Conservation (phyloP, 148 eudicot genomes). For the Camellia japonica region DNA sequence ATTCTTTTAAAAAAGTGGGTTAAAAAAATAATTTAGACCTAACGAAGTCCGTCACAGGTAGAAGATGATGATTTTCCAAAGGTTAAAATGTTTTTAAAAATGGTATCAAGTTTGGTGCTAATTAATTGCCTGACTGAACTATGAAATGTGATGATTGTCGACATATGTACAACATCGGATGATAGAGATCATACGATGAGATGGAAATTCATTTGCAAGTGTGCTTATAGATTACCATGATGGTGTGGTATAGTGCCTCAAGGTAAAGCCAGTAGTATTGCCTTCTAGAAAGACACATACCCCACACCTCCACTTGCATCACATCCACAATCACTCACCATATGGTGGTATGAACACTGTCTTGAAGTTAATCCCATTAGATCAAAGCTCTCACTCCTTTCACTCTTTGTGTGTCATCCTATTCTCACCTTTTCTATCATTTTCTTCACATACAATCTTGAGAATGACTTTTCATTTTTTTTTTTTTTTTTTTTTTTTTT, state of each 20-base stretch:
- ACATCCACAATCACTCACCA: slow-evolving; percentile 12
- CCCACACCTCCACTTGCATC: slow-evolving; percentile 9
- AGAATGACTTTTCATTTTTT: not conserved
- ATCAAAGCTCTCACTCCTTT: slow-evolving; percentile 14
- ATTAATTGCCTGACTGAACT: slow-evolving; percentile 17
- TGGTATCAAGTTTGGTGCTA: slow-evolving; percentile 25
- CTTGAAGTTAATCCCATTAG: slow-evolving; percentile 12
- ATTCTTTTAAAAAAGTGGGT: not conserved
- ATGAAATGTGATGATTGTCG: not conserved
- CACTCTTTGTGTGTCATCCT: not conserved
- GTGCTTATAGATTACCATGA: slow-evolving; percentile 19
- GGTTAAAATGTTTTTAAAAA: slow-evolving; percentile 7
- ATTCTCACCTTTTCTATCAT: not conserved
- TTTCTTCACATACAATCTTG: not conserved
- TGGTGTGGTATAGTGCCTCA: slow-evolving; percentile 8
- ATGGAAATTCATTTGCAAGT: slow-evolving; percentile 23
- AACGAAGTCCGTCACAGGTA: not conserved
- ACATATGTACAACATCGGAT: not conserved
- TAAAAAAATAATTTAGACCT: not conserved
- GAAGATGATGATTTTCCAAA: slow-evolving; percentile 6
- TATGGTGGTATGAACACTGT: slow-evolving; percentile 20
- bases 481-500: not conserved
- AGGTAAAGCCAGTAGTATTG: not conserved
- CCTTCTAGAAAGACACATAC: not conserved
- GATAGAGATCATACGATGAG: slow-evolving; percentile 8